Base-by-base conservation (phyloP, 108 stramenopile genomes). In the Pseudonitzschia delicatissima region DNA sequence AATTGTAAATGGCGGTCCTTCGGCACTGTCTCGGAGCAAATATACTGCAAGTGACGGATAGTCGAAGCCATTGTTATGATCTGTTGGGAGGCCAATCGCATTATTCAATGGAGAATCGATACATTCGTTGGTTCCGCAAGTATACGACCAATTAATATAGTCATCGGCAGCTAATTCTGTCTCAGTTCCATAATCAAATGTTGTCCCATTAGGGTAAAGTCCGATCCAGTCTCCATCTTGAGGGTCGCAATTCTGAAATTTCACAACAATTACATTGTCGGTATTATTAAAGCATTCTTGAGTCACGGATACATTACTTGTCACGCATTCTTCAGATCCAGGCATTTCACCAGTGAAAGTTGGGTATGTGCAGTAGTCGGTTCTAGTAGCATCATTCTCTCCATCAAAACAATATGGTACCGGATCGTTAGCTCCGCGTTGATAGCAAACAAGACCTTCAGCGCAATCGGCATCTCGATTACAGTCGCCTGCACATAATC, bases 341-440 rank as follows among this genome's bases (percentile, higher is more conserved):
- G 1, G 28, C 18, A 5, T n/a, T 36, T 61, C 60, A 15, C 6
- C 15, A 27, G 23, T 26, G 29, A 9, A 23, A 20, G 3, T 20
- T 9, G 35, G 35, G 27, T 15, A 33, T 28, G 53, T 50, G 47
- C 71, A 72, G 44, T 72, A 72, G 65, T 72, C 71, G 29, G 63
- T 57, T 40, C 26, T 3, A 36, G 50, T 74, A 13, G 29, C 17
- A 28, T 68, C 66, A 18, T 40, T 27, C 36, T 61, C 60, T 15
- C 76, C 83, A 21, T 83, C 86, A 17, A n/a, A 15, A 51, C 86
- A 87, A 31, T 78, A 81, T 13, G 82, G 86, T 20, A 87, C 81
- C 3, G 61, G 25, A 15, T 79, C 78, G 29, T 27, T 35, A 23
- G 49, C 49, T 23, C 21, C 40, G n/a, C 81, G 62, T 35, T 79